These are phyloP conservation scores for Acanthamoeba sp. DNA, from an alignment of 208 protist species.

Conservation along the genomic window DNA sequence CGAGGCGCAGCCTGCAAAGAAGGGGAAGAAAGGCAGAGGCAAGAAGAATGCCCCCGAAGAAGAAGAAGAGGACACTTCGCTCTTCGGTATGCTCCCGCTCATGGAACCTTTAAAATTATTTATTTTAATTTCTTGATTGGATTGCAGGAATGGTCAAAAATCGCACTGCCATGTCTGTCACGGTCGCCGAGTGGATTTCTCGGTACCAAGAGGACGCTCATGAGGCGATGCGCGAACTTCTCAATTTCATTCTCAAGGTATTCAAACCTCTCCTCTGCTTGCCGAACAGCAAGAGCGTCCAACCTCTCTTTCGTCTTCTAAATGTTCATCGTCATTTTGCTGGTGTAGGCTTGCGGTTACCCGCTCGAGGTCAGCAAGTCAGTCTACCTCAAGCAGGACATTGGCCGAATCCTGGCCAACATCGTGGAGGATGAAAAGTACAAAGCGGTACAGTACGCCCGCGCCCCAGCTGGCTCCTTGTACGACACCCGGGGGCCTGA, in stretches of 20 bases:
- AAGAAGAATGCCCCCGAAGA: background rate
- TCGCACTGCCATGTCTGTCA: constrained; percentile 48
- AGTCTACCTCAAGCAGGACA: constrained; percentile 10
- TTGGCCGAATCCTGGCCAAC: background rate
- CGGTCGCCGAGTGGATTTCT: constrained; percentile 68
- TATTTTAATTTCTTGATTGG: background rate
- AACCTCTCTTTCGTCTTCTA: no score
- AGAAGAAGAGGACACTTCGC: constrained; percentile 60
- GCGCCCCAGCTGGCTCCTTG: background rate
- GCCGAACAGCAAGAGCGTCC: no score
- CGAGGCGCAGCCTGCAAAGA: background rate
- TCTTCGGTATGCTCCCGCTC: background rate
- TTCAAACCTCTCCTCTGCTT: background rate
- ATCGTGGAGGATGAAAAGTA: constrained; percentile 26
- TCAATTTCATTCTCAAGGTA: constrained; percentile 73
- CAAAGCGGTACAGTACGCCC: background rate
- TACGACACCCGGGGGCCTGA: background rate
- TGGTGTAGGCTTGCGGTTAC: constrained; percentile 47
- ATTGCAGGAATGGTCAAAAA: constrained; percentile 51
- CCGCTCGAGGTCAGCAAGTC: constrained; percentile 14
- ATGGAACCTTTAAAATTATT: background rate
- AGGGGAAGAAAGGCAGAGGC: background rate
- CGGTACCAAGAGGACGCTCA: constrained; percentile 41
- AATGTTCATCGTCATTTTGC: background rate
- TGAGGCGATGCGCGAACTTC: constrained; percentile 60